Percentiles rank a stretch among this genome's conserved stretches.
These are phyloP conservation scores for Annulohypoxylon truncatum DNA, from an alignment of 2,329 filamentous ascomycete genomes.

Conservation along the genomic window DNA sequence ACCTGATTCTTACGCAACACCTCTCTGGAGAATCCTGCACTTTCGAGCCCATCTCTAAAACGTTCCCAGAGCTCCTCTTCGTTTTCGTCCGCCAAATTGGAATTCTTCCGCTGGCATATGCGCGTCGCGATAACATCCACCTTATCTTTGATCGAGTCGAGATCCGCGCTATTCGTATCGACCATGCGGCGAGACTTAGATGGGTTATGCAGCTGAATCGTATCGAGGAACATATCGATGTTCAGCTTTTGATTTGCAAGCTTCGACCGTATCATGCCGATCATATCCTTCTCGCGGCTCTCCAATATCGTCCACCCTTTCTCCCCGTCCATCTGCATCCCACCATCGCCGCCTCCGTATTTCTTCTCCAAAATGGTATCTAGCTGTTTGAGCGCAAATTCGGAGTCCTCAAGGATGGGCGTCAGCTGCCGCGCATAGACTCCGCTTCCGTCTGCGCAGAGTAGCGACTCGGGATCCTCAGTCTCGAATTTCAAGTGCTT, in stretches of 20 bases:
- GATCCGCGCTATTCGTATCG: constrained; percentile 54
- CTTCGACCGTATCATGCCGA: constrained; percentile 58
- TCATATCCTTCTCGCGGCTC: constrained; percentile 53
- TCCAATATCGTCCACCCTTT: constrained; percentile 50
- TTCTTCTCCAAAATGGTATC: constrained; percentile 64
- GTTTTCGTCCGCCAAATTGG: constrained; percentile 54
- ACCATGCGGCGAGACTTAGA: constrained; percentile 53
- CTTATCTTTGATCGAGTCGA: constrained; percentile 69
- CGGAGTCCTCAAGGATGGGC: constrained; percentile 66
- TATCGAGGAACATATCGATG: constrained; percentile 68
- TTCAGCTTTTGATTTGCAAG: constrained; percentile 64
- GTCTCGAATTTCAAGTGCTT: constrained; percentile 69
- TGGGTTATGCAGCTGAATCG: constrained; percentile 64
- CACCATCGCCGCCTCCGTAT: constrained; percentile 38
- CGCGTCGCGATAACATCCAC: constrained; percentile 67
- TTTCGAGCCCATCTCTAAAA: constrained; percentile 68
- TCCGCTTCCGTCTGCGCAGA: constrained; percentile 57
- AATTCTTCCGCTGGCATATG: constrained; percentile 59
- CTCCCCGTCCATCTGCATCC: constrained; percentile 49
- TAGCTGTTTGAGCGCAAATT: constrained; percentile 66
- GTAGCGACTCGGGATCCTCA: constrained; percentile 65
- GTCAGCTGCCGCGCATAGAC: constrained; percentile 63
- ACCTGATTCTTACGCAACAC: constrained; percentile 69
- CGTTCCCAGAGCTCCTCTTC: constrained; percentile 68
- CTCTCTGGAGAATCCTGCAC: constrained; percentile 67